Evolutionary conservation across 2,329 filamentous ascomycete genomes (phyloP), one percentile per base, ranked within the genome.

Genomic region (Fusarium keratoplasticum): DNA sequence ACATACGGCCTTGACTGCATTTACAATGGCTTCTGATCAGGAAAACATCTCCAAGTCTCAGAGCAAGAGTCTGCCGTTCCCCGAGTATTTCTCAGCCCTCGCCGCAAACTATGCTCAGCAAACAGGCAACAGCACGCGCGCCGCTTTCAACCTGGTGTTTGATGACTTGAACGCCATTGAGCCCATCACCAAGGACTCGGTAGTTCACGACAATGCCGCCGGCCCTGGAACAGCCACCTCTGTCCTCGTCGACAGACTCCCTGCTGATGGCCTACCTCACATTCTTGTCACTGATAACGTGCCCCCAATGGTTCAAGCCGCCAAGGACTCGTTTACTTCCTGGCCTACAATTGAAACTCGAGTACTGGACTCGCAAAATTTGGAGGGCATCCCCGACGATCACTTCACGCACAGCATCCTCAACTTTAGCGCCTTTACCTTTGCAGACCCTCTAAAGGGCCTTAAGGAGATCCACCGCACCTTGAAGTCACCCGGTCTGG

Each of bases 121-220:
- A 20, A 82, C 80, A 0, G 80, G 80, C 55, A 72, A 80, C 72
- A 77, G 71, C 35, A 81, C 80, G 0, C 72, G 71, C 9, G 65
- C 72, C 60, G 44, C 78, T 6, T 78, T 82, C 44, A 72, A 64
- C 5, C 11, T 61, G 3, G 64, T 60, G 1, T 47, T 77, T 5
- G 50, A 69, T 8, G 71, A 77, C 2, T 71, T 81, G 5, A 63
- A 72, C 18, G 52, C 58, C 4, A 59, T 47, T 16, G 64, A 33
- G 0, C 75, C 76, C 10, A 69, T 82, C 13, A 76, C 58, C 8
- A 69, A 74, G 13, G 54, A 71, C 2, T 81, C 80, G 0, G 44
- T 76, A 8, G 66, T 82, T 8, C 81, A 82, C 61, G 81, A 82
- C 47, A 81, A 79, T 61, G 81, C 80, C 10, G 79, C 80, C 6